phyloP scores from a whole-genome alignment of 805 yeast species.

The Zygotorulaspora chibaensis region DNA sequence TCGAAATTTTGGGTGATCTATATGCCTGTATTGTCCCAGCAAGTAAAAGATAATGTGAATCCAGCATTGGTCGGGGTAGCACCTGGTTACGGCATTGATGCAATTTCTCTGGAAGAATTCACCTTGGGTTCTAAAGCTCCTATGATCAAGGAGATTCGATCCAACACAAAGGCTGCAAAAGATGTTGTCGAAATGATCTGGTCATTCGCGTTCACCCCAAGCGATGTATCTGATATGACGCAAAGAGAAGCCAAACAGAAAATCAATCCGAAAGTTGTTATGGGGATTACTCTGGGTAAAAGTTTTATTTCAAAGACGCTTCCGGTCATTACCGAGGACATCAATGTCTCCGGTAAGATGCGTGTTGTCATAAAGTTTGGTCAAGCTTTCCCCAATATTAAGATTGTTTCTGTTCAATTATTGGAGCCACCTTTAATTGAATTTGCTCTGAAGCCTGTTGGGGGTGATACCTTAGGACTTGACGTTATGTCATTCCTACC shows the following conservation, averaged over 20 bases:
- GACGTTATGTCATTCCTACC: conserved; percentile 84
- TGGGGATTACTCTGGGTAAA: conserved; percentile 78
- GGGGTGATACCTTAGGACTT: conserved; percentile 83
- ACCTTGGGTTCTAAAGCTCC: conserved; percentile 82
- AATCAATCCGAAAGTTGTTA: conserved; percentile 73
- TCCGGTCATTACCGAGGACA: conserved; percentile 77
- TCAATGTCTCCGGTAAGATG: conserved; percentile 70
- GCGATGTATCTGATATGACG: conserved; percentile 80
- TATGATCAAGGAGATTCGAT: conserved; percentile 62
- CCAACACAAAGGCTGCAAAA: conserved; percentile 65
- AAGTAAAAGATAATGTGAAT: conserved; percentile 67
- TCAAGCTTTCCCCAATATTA: conserved; percentile 72
- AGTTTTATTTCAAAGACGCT: conserved; percentile 70
- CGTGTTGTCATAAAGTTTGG: conserved; percentile 58
- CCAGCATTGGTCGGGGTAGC: conserved; percentile 63
- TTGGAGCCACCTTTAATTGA: conserved; percentile 76
- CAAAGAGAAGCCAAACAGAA: conserved; percentile 64
- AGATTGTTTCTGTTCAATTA: conserved; percentile 63
- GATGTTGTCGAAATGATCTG: conserved; percentile 78
- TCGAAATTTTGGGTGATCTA: conserved; percentile 84
- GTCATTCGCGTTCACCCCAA: conserved; percentile 77
- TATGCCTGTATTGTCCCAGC: conserved; percentile 79
- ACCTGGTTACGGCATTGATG: conserved; percentile 81
- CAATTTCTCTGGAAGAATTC: conserved; percentile 66
- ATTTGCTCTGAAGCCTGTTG: conserved; percentile 78